Conservation (phyloP, 768 basidiomycete genomes). For the Arthromyces matolae region DNA sequence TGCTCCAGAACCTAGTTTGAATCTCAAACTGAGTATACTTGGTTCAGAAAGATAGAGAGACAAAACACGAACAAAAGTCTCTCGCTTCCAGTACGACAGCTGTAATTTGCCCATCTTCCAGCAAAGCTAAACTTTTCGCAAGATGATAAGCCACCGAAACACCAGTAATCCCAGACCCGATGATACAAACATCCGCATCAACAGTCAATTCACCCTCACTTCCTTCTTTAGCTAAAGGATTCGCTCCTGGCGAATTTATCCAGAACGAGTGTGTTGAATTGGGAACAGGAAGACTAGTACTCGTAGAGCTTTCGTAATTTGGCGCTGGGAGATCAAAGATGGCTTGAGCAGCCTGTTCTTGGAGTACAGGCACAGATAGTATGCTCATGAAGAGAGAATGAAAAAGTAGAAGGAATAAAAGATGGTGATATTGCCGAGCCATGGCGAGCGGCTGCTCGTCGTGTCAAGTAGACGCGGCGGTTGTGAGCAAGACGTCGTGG, state of each 20-base stretch:
- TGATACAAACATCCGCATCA: constrained; percentile 71
- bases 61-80: constrained; percentile 65
- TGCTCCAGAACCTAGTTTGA: constrained; percentile 61
- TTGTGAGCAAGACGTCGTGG: background rate
- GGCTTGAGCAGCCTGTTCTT: constrained; percentile 4
- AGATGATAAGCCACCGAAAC: constrained; percentile 74
- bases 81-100: constrained; percentile 74
- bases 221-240: constrained; percentile 65
- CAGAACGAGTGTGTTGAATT: constrained; percentile 76
- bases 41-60: background rate
- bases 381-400: background rate
- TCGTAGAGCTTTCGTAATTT: background rate
- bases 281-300: constrained; percentile 42
- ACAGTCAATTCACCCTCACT: constrained; percentile 56
- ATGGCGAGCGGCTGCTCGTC: constrained; percentile 3
- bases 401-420: background rate
- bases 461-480: background rate
- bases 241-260: constrained; percentile 56
- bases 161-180: constrained; percentile 81
- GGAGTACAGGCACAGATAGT: constrained; percentile 5
- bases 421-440: background rate
- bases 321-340: constrained; percentile 5
- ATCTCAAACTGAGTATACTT: background rate
- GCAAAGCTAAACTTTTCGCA: constrained; percentile 30
- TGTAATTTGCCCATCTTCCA: constrained; percentile 3